Evolutionary conservation across 257 asterid species (phyloP), one percentile per base, ranked within the genome.

Genomic region (Parsonsia alboflavescens): DNA sequence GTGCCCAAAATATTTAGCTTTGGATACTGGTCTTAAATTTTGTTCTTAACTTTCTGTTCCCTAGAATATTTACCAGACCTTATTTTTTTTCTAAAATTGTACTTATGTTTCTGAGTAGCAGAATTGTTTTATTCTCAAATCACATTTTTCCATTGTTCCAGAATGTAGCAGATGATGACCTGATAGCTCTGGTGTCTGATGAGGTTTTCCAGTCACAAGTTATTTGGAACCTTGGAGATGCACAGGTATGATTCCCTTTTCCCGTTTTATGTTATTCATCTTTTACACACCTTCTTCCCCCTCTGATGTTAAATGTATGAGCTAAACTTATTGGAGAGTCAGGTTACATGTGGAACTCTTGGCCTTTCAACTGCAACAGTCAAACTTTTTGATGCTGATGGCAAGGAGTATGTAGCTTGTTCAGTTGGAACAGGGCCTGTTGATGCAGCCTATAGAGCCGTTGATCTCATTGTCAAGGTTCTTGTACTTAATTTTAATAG

Each of bases 361-460:
- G 97, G 96, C 79, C 98, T 94, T 80, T 88, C 99, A 76, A 94
- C 99, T 28, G 98, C 98, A 22, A 94, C 98, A 0, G 96, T 92
- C 72, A 94, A 89, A 82, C 96, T 94, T 73, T 74, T 80, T 76
- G 93, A 86, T 69, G 85, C 83, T 0, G 76, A 89, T 74, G 97
- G 93, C 46, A 75, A 72, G 4, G 93, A 83, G 82, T 96, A 86
- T 72, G 80, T 92, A 75, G 83, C 91, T 68, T 94, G 96, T 84
- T 89, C 99, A 71, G 93, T 92, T 76, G 99, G 99, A 81, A 89
- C 93, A 6, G 99, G 99, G 73, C 99, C 99, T 4, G 97, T 94
- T 77, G 98, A 92, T 83, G 97, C 99, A 46, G 96, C 98, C 49
- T 94, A 92, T 68, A 90, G 90, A 85, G 98, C 98, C 13, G 89